phyloP scores from a whole-genome alignment of 2,329 filamentous ascomycete genomes.

The Arthrobotrys musiformis region DNA sequence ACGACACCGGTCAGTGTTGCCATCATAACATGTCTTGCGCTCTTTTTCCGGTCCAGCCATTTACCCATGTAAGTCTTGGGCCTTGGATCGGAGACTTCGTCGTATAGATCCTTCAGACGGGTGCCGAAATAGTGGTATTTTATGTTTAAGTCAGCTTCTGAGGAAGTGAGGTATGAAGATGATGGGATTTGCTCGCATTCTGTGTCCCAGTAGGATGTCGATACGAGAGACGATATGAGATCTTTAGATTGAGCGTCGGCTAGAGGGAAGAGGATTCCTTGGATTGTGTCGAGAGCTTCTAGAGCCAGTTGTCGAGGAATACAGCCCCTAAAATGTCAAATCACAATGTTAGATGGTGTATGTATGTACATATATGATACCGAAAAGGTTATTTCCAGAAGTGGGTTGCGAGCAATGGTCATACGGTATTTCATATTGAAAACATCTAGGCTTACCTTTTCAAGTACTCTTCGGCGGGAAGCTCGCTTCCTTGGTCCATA shows the following conservation, averaged over 20 bases:
- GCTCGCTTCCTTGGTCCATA: conserved; percentile 6
- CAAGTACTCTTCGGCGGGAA: conserved; percentile 32
- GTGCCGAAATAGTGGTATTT: conserved; percentile 56
- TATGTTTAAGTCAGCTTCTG: conserved; percentile 51
- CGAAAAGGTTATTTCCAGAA: no score
- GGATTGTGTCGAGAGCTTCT: conserved; percentile 58
- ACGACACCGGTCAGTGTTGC: conserved; percentile 57
- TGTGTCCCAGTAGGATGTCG: conserved; percentile 53
- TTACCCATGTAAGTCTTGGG: conserved; percentile 50
- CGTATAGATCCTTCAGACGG: conserved; percentile 55
- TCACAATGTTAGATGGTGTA: no score
- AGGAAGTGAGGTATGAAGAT: conserved; percentile 28
- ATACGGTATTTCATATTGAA: no score
- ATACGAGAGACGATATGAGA: conserved; percentile 47
- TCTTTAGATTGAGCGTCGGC: conserved; percentile 33
- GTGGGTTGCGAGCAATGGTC: no score
- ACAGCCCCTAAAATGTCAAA: conserved; percentile 34
- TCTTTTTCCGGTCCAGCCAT: conserved; percentile 57
- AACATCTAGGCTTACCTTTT: conserved; percentile 23
- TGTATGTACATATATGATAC: no score
- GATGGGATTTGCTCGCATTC: conserved; percentile 56
- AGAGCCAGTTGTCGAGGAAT: conserved; percentile 58
- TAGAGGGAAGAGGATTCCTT: conserved; percentile 58
- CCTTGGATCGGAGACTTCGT: conserved; percentile 56
- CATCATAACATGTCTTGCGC: conserved; percentile 57